Base-by-base conservation (phyloP, 2,329 filamentous ascomycete species). In the Phialemonium atrogriseum region DNA sequence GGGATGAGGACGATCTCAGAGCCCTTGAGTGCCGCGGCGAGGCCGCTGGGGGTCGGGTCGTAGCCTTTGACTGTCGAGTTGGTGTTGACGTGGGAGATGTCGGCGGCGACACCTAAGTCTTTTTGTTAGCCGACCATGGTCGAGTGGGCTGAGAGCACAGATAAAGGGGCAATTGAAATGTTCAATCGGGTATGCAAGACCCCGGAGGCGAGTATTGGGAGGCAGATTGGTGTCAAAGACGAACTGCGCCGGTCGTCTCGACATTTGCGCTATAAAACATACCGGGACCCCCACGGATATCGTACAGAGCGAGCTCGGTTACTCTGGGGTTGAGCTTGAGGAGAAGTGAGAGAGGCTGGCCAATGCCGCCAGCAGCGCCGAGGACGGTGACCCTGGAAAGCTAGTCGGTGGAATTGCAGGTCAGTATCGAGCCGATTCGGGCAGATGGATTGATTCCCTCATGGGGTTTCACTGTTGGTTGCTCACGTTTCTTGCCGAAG, bases 71-170 rank as follows among this genome's bases (percentile, higher is more conserved):
- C 89, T 51, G 65, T 80, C 71, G 84, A 89, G 80, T 94, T 93
- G 68, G 89, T 95, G 81, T 96, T 96, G 78, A 98, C 87, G 75
- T 98, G 91, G 57, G 84, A 84, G 65, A 98, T 79, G 66, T 98
- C 91, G 60, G 91, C 91, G 52, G 89, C 91, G 64, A 98, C 91
- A 81, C 89, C 89, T 91, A 50, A 23, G 28, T n/a, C n/a, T n/a
- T n/a, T n/a, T n/a, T n/a, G n/a, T n/a, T n/a, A n/a, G n/a, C n/a
- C n/a, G n/a, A n/a, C n/a, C n/a, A n/a, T n/a, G n/a, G n/a, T n/a
- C n/a, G n/a, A n/a, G n/a, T n/a, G n/a, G n/a, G n/a, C n/a, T n/a
- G n/a, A n/a, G n/a, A n/a, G n/a, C n/a, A n/a, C n/a, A n/a, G n/a
- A n/a, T n/a, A n/a, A n/a, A n/a, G n/a, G n/a, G n/a, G n/a, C n/a